Evolutionary conservation across 169 alveolate genomes (phyloP).

Genomic region (Cryptosporidium sp.): DNA sequence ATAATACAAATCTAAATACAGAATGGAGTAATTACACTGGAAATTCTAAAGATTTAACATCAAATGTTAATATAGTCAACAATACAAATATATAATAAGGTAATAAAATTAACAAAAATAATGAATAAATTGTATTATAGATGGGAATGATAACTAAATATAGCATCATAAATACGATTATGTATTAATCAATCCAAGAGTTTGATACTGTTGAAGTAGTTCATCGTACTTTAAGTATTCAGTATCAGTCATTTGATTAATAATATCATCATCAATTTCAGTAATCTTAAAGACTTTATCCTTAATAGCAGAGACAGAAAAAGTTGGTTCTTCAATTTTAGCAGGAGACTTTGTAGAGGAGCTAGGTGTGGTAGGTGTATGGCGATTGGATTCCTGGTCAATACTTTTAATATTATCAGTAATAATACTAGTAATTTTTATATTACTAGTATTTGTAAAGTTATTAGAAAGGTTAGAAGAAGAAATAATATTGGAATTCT

Average conservation of each 20-base stretch:
- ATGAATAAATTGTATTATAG: neutral
- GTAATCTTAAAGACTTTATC: constrained; percentile 40
- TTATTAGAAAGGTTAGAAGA: neutral
- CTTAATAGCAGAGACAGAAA: constrained; percentile 60
- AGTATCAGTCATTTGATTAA: constrained; percentile 59
- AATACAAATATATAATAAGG: neutral
- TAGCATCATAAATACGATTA: neutral
- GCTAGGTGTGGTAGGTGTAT: neutral
- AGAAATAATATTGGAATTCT: neutral
- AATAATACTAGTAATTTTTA: no score
- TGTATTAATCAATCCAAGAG: constrained; percentile 45
- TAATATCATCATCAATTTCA: constrained; percentile 61
- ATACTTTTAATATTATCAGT: neutral
- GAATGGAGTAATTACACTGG: neutral
- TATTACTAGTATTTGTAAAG: neutral
- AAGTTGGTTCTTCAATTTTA: constrained; percentile 39
- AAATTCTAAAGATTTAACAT: no score
- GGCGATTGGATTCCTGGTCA: neutral
- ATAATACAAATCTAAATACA: neutral
- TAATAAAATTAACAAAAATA: neutral
- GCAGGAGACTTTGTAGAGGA: neutral
- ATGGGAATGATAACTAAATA: neutral
- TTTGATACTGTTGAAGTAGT: constrained; percentile 54
- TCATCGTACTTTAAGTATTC: constrained; percentile 66
- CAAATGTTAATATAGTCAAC: neutral